phyloP scores from a whole-genome alignment of 768 basidiomycete genomes.

The Suillus subaureus region DNA sequence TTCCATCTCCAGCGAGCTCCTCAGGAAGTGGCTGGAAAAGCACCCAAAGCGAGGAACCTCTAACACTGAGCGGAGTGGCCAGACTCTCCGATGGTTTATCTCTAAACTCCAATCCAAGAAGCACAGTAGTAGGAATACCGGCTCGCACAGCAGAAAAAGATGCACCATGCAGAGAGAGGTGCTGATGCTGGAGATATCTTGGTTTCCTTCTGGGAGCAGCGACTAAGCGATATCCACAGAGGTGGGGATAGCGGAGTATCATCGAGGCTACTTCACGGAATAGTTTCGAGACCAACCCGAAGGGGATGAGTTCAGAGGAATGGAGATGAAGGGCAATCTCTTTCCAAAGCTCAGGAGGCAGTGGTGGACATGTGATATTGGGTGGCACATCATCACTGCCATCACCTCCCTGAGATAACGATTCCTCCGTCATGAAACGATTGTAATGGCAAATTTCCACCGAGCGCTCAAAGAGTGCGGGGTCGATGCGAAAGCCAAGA shows the following conservation, averaged over 20 bases:
- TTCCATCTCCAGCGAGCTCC: neutral
- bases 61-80: neutral
- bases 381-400: neutral
- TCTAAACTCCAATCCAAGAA: neutral
- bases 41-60: neutral
- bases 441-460: neutral
- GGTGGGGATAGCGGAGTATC: neutral
- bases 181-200: too few relatives aligned
- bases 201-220: neutral
- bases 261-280: neutral
- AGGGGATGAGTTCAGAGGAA: neutral
- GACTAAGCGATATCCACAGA: neutral
- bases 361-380: neutral
- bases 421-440: neutral
- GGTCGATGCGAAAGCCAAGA: slow-evolving; percentile 6
- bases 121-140: neutral
- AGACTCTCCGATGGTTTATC: neutral
- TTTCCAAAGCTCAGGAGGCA: neutral
- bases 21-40: neutral
- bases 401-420: neutral
- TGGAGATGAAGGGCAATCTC: neutral
- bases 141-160: neutral
- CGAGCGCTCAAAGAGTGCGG: slow-evolving; percentile 3
- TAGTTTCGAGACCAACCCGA: slow-evolving; percentile 5
- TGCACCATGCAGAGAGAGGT: neutral